Evolutionary conservation across 768 basidiomycete species (phyloP).

Genomic region (Pleurotus cornucopiae): DNA sequence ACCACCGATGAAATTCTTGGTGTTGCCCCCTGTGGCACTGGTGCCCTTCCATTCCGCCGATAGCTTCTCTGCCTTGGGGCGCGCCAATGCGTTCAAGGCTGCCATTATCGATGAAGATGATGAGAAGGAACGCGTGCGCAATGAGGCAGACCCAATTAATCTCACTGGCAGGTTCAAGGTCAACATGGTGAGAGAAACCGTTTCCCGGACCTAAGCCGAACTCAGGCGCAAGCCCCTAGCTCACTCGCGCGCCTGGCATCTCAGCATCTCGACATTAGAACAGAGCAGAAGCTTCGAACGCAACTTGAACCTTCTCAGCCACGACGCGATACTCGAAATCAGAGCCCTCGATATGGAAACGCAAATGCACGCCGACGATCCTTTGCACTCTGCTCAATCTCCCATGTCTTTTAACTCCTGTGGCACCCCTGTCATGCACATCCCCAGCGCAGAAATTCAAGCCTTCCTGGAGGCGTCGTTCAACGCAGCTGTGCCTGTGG

Average conservation of each 20-base stretch:
- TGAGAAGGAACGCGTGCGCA: conserved; percentile 32
- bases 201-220: conserved; percentile 6
- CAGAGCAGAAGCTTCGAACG: too few species aligned
- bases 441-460: too few species aligned
- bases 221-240: not conserved
- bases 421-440: too few species aligned
- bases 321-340: too few species aligned
- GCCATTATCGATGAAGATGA: conserved; percentile 39
- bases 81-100: conserved; percentile 49
- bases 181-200: conserved; percentile 22
- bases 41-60: conserved; percentile 85
- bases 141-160: conserved; percentile 25
- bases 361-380: too few species aligned
- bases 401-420: too few species aligned
- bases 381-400: too few species aligned
- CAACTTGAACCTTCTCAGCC: too few species aligned
- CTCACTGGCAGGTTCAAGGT: conserved; percentile 17
- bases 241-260: not conserved
- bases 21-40: conserved; percentile 76
- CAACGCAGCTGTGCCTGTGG: conserved; percentile 50
- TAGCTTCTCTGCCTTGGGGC: conserved; percentile 62
- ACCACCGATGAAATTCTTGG: conserved; percentile 91
- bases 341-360: too few species aligned
- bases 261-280: conserved; percentile 3
- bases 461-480: conserved; percentile 45